phyloP scores from a whole-genome alignment of 805 yeast species.

The Saccharomycopsis sp. region DNA sequence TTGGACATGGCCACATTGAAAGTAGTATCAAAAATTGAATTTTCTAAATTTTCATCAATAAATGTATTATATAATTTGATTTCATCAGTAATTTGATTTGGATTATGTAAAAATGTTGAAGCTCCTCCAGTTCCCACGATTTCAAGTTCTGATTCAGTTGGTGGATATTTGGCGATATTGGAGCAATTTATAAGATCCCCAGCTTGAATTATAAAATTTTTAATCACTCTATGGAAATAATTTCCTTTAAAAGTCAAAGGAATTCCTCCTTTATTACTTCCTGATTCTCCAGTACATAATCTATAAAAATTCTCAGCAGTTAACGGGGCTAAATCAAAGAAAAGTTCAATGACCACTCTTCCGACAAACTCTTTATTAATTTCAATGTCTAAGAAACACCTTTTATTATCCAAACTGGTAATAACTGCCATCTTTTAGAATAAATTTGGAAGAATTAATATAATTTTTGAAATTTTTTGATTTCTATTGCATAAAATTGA shows the following conservation, averaged over 20 bases:
- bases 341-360: conserved; percentile 50
- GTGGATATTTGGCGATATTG: conserved; percentile 18
- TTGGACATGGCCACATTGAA: conserved; percentile 59
- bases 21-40: conserved; percentile 30
- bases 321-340: conserved; percentile 41
- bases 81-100: conserved; percentile 21
- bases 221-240: conserved; percentile 51
- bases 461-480: no score
- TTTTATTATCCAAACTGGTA: conserved; percentile 4
- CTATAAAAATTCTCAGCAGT: conserved; percentile 40
- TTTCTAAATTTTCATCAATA: conserved; percentile 46
- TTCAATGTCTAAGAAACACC: conserved; percentile 41
- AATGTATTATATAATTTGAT: conserved; percentile 30
- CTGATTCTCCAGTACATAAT: conserved; percentile 32
- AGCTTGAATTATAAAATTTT: conserved; percentile 61
- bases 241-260: conserved; percentile 31
- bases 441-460: no score
- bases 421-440: conserved; percentile 14
- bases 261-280: conserved; percentile 18
- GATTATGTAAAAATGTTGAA: conserved; percentile 28
- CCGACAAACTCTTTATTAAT: conserved; percentile 37
- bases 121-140: conserved; percentile 35
- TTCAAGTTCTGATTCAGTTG: conserved; percentile 19
- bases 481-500: no score
- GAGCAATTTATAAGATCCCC: conserved; percentile 46